Conservation (phyloP, 108 stramenopile genomes). For the Cyclotella atomus region DNA sequence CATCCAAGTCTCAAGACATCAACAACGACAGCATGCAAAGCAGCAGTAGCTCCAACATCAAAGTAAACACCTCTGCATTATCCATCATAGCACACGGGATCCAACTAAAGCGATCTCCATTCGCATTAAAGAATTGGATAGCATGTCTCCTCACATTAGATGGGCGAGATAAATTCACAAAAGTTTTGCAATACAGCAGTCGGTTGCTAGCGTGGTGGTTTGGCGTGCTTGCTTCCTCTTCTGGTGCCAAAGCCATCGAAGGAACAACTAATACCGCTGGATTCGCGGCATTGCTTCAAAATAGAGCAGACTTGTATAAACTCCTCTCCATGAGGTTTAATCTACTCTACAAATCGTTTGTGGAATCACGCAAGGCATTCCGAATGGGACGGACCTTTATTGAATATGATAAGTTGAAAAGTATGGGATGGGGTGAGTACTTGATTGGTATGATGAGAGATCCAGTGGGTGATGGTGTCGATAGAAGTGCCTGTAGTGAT, state of each 20-base stretch:
- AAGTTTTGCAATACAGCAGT: slow-evolving; percentile 69
- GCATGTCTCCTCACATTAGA: slow-evolving; percentile 73
- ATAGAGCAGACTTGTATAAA: slow-evolving; percentile 4
- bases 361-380: slow-evolving; percentile 76
- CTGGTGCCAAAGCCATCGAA: too few relatives aligned
- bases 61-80: background rate
- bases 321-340: slow-evolving; percentile 44
- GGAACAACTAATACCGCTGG: too few relatives aligned
- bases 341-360: slow-evolving; percentile 58
- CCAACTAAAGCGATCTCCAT: slow-evolving; percentile 27
- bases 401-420: slow-evolving; percentile 65
- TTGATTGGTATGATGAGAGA: slow-evolving; percentile 22
- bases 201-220: slow-evolving; percentile 72
- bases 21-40: background rate
- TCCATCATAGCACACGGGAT: slow-evolving; percentile 28
- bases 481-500: too few relatives aligned
- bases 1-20: slow-evolving; percentile 2
- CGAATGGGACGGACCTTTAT: slow-evolving; percentile 74
- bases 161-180: slow-evolving; percentile 86
- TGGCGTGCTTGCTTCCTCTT: slow-evolving; percentile 26
- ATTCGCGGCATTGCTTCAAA: too few relatives aligned
- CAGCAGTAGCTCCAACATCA: background rate
- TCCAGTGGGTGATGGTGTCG: slow-evolving; percentile 6
- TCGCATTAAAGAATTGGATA: slow-evolving; percentile 63
- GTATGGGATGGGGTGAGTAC: slow-evolving; percentile 59